These are phyloP conservation scores for Ceratobasidium theobromae DNA, from an alignment of 1,284 basidiomycete species.

Conservation along the genomic window DNA sequence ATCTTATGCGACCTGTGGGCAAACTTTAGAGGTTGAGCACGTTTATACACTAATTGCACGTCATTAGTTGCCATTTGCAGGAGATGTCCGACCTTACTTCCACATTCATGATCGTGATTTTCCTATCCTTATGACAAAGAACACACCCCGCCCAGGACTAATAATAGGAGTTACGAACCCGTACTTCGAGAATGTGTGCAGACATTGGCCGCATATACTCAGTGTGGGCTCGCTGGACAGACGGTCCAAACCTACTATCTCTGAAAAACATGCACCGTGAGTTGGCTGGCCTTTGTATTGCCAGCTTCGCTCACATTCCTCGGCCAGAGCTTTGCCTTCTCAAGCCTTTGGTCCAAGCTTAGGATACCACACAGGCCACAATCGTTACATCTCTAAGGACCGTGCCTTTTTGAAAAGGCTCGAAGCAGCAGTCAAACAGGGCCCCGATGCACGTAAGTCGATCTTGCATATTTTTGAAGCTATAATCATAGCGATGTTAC, in stretches of 20 bases:
- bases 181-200: conserved; percentile 83
- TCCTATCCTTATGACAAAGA: conserved; percentile 70
- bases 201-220: conserved; percentile 87
- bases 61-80: conserved; percentile 73
- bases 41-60: conserved; percentile 8
- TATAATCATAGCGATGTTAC: conserved; percentile 33
- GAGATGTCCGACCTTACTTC: conserved; percentile 91
- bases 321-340: conserved; percentile 3
- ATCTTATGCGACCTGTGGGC: conserved; percentile 80
- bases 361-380: conserved; percentile 79
- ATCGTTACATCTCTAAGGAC: conserved; percentile 86
- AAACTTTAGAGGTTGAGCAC: not conserved
- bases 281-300: not conserved
- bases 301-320: not conserved
- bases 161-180: conserved; percentile 94
- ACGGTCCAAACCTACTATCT: conserved; percentile 47
- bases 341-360: conserved; percentile 49
- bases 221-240: conserved; percentile 48
- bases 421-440: conserved; percentile 57
- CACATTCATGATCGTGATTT: conserved; percentile 94
- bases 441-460: conserved; percentile 56
- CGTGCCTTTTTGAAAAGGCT: conserved; percentile 66
- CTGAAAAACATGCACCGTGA: conserved; percentile 41
- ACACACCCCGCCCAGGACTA: conserved; percentile 81
- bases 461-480: not conserved